Evolutionary conservation across 2,329 filamentous ascomycete genomes (phyloP), one percentile per base, ranked within the genome.

Genomic region (Tolypocladium nubicola): DNA sequence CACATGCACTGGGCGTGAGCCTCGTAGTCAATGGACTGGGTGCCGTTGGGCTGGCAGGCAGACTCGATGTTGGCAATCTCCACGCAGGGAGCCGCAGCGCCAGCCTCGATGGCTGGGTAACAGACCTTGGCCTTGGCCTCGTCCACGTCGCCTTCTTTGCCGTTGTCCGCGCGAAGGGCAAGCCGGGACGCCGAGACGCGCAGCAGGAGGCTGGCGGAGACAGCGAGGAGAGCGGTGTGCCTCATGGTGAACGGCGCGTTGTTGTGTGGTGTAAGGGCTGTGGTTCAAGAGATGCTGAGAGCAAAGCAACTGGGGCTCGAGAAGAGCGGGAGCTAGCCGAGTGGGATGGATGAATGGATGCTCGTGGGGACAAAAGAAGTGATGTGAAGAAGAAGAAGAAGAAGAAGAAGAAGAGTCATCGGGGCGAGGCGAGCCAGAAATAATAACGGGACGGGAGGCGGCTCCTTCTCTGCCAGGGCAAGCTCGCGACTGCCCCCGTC

Each of bases 1-100:
- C 76, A 79, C 67, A 76, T 73, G 65, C 75, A 75, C 61, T 68
- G 60, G 49, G 67, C 66, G 60, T 73, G 68, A 26, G 61, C 66
- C 47, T 63, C 59, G 55, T 58, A 59, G 57, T 67, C 57, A 23
- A 63, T 55, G 7, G 65, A 40, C 4, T 61, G 53, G 2, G 64
- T 68, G 52, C 67, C 66, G 53, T 68, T 69, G 58, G 67, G 64
- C 38, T 56, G 55, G 61, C 70, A 73, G n/a, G 61, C 58, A 0
- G 58, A 53, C 58, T 70, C 68, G 54, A 72, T 69, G 56, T 58
- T 63, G 54, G 58, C 57, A 54, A 71, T 65, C 41, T 65, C 61
- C 53, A 67, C 57, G 58, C 70, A 72, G 19, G 68, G 70, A 19
- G 67, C 64, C 19, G 63, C 26, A 19, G 30, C 30, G 8, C 54